Evolutionary conservation across 257 asterid genomes (phyloP), one percentile per base, ranked within the genome.

Genomic region (Lantana camara): DNA sequence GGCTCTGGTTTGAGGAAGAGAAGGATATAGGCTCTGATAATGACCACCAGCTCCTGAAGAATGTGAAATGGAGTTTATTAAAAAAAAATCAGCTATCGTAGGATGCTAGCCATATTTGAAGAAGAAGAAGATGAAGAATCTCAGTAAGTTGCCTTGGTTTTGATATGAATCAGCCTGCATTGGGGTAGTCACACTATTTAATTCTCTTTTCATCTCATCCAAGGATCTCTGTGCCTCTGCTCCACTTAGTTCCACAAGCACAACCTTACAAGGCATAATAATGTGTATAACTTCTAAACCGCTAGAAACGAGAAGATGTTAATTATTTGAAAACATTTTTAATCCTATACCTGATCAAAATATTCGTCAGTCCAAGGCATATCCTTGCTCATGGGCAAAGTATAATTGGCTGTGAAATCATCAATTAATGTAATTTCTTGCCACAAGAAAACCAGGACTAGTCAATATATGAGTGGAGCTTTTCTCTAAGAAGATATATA

Each of bases 161-260:
- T 57, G 73, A 27, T 41, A n/a, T 49, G 76, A 32, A 8, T 21
- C 44, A 5, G 79, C 51, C 58, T 48, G 74, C 21, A 44, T 13
- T 30, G 79, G 58, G 64, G 59, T 61, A 35, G 71, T 70, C 37
- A 15, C 44, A 46, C 27, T 14, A 47, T 60, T 1, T n/a, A n/a
- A n/a, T 59, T 62, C 69, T 69, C 71, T 73, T 75, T 83, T 83
- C 94, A 85, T 79, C 80, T 74, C 74, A 42, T 77, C 76, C 68
- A 85, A 79, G 54, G 29, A 64, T 72, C 59, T 73, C 67, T 80
- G 77, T 0, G 94, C 60, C 56, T 83, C 88, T 2, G 17, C 78
- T 70, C 83, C 64, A 52, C 37, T 52, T 49, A 74, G 90, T 68
- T 85, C 94, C 68, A 79, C 71, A 54, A 83, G 83, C 41, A 55